Evolutionary conservation across 148 eudicot genomes (phyloP).

Genomic region (Polygonum maritimum): DNA sequence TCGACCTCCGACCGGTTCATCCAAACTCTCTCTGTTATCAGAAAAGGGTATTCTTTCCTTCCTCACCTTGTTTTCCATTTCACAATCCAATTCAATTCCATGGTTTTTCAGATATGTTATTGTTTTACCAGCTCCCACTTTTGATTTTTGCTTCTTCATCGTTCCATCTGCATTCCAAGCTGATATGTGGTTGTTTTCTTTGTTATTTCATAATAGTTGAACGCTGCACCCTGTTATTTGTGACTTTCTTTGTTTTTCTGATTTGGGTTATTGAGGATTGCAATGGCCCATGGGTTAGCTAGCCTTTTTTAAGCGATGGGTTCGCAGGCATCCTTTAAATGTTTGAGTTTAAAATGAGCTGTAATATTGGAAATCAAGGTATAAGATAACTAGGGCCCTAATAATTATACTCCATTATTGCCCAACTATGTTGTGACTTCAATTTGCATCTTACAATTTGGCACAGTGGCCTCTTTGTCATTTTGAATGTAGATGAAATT

Average conservation of each 20-base stretch:
- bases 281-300: neutral
- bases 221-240: neutral
- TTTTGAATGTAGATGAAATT: neutral
- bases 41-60: conserved; percentile 5
- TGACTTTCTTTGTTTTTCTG: neutral
- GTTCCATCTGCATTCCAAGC: neutral
- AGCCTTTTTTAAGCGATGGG: neutral
- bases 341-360: neutral
- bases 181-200: neutral
- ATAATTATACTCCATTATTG: neutral
- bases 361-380: neutral
- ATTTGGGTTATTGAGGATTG: neutral
- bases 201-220: neutral
- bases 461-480: neutral
- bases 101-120: neutral
- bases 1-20: neutral
- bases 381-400: neutral
- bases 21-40: neutral
- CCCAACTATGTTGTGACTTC: neutral
- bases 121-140: neutral
- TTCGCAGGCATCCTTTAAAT: neutral
- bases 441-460: neutral
- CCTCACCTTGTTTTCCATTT: neutral
- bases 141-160: neutral
- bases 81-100: conserved; percentile 5